A percentile compares a stretch with the other conserved stretches of the same genome.
Conservation (phyloP, 768 basidiomycete genomes). For the Mycena crocata region DNA sequence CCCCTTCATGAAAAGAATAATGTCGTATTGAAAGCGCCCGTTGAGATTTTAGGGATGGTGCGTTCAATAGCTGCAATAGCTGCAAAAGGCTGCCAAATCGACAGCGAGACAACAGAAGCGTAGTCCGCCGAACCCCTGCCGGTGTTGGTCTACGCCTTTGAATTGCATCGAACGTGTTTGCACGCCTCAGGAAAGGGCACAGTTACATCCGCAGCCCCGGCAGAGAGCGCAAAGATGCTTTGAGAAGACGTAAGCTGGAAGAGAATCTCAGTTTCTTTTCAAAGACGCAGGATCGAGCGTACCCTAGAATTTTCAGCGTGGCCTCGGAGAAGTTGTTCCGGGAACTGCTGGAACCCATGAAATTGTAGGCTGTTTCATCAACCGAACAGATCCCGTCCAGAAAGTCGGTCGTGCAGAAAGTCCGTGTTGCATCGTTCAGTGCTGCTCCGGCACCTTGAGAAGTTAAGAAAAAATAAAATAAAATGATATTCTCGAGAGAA, state of each 20-base stretch:
- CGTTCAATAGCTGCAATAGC: slow-evolving; percentile 65
- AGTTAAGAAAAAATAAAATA: slow-evolving; percentile 3
- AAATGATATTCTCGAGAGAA: not conserved
- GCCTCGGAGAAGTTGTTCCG: slow-evolving; percentile 59
- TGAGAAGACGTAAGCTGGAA: slow-evolving; percentile 75
- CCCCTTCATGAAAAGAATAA: slow-evolving; percentile 71
- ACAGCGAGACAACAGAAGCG: slow-evolving; percentile 61
- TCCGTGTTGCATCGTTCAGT: slow-evolving; percentile 66
- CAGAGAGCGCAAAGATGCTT: slow-evolving; percentile 69
- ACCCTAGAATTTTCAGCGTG: slow-evolving; percentile 67
- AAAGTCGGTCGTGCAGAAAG: slow-evolving; percentile 74
- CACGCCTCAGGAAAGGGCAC: slow-evolving; percentile 71
- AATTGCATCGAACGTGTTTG: slow-evolving; percentile 60
- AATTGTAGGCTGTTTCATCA: slow-evolving; percentile 65
- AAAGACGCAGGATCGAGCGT: slow-evolving; percentile 6
- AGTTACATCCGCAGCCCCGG: slow-evolving; percentile 72
- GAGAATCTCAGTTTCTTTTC: not conserved
- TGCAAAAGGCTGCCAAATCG: slow-evolving; percentile 64
- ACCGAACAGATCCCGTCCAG: slow-evolving; percentile 74
- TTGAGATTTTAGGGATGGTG: slow-evolving; percentile 59
- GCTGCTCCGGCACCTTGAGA: slow-evolving; percentile 46
- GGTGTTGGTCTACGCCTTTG: slow-evolving; percentile 59
- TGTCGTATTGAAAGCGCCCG: slow-evolving; percentile 61
- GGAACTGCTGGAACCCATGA: slow-evolving; percentile 62
- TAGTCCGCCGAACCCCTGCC: slow-evolving; percentile 61